Base-by-base conservation (phyloP, 2,329 filamentous ascomycete genomes). In the Neonectria punicea region DNA sequence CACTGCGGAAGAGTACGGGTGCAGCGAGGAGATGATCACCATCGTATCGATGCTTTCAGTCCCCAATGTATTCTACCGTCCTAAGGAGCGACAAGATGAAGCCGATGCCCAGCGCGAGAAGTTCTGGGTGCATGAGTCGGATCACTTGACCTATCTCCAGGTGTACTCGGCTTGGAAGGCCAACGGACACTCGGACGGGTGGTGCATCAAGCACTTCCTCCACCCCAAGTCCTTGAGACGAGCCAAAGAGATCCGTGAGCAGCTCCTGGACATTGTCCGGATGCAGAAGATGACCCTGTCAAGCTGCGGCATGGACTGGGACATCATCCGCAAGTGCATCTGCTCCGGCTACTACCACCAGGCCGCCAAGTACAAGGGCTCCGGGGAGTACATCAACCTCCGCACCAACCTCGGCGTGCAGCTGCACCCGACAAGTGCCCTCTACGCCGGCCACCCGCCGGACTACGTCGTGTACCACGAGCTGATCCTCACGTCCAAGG, bases 401-500 rank as follows among this genome's bases (percentile, higher is more conserved):
- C 91, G 96, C 22, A 99, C 96, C 0, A 96, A 93, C 74, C 94
- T 99, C 3, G 94, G 92, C 1, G 93, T 99, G 59, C 94, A 97
- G 77, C 85, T 99, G 32, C 97, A 99, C 77, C 96, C 96, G 1
- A 99, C 96, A 0, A 94, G 91, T 68, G 93, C 96, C 2, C 86
- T 99, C 1, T 98, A 98, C 77, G 96, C 96, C 1, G 96, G 96
- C 4, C 97, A 97, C 79, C 88, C 97, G 25, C 96, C 97, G 1
- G 96, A 99, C 77, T 98, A 98, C 76, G 93, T 99, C 57, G 90
- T 99, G 46, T 99, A 99, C 80, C 96, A 99, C 83, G 96, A 99
- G 80, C 88, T 99, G 63, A 97, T 99, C 73, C 88, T 99, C 66
- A 99, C 96, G 0, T 93, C 91, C 62, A 98, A 97, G 77, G 96